phyloP scores from a whole-genome alignment of 306 rosid species.

The Quercus wislizeni region DNA sequence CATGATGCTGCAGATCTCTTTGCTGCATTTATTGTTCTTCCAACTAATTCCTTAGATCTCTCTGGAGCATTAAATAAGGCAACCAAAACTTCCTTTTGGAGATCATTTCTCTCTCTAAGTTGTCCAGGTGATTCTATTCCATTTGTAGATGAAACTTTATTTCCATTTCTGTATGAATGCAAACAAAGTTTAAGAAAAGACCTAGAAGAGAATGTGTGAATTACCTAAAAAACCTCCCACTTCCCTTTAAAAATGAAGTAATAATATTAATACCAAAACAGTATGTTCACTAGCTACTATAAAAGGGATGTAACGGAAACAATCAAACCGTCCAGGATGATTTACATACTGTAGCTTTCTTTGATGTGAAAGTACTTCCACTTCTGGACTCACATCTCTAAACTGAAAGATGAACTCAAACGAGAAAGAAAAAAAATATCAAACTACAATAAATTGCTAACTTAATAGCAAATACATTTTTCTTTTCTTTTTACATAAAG shows the following conservation, averaged over 20 bases:
- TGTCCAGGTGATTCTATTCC: constrained; percentile 27
- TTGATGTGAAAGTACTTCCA: constrained; percentile 33
- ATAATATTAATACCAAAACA: neutral
- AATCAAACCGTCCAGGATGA: constrained; percentile 40
- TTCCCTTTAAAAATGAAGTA: neutral
- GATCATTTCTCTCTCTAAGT: constrained; percentile 39
- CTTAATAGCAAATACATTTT: neutral
- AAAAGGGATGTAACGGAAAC: constrained; percentile 15
- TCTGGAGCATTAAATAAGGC: constrained; percentile 49
- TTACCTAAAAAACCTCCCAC: neutral
- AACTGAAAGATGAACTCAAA: constrained; percentile 45
- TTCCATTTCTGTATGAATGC: constrained; percentile 29
- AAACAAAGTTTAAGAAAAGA: constrained; percentile 21
- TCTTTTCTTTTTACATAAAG: neutral
- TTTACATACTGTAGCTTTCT: constrained; percentile 32
- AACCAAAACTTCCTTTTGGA: constrained; percentile 60
- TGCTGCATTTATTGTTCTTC: constrained; percentile 28
- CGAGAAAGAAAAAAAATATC: constrained; percentile 4
- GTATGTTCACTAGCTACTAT: constrained; percentile 9
- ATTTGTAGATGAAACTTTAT: constrained; percentile 23
- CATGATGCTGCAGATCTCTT: constrained; percentile 36
- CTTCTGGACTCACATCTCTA: constrained; percentile 30
- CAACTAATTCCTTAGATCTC: constrained; percentile 36
- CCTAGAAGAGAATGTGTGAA: constrained; percentile 24
- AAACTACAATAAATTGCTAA: neutral